Evolutionary conservation across 495 filamentous ascomycete species (phyloP), one percentile per base, ranked within the genome.

Genomic region (Aspergillus ostianus): DNA sequence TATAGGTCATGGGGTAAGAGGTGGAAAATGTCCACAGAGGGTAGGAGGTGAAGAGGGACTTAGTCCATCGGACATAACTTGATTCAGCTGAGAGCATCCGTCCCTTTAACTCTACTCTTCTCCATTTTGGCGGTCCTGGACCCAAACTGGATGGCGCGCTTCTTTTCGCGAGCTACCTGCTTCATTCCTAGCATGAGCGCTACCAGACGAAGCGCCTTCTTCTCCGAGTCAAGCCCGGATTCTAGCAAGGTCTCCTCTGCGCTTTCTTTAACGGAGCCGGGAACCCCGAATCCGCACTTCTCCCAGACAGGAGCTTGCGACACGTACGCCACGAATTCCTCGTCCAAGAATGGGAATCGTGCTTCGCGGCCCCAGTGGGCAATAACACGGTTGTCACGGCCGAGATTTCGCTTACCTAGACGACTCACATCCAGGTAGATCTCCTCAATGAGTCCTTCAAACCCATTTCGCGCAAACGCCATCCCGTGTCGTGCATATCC

Each of bases 331-430:
- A 99, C 84, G 23, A 99, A 81, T 0, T 85, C 79, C 71, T 98
- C 94, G 59, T 98, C 94, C 5, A 98, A 79, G 67, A 83, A 99
- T 2, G 95, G 94, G 70, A 91, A 97, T n/a, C 94, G 81, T 21
- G 87, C 88, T 73, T 99, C 94, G 53, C 89, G 88, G 19, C 90
- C 87, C 91, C 92, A 97, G 65, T 96, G 82, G 0, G 90, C 84
- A 64, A 96, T 91, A 15, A 93, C 89, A 17, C 94, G 83, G 67
- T 99, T 94, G 67, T 99, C 94, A 13, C 95, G 83, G 9, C 95
- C 94, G 15, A 99, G 82, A 69, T 99, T 99, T 7, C 94, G 83
- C 70, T 95, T 90, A 2, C 93, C 92, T 4, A 99, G 86, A 15
- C 95, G 84, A 32, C 84, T 78, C 55, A 97, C 87, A 60, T 99